These are phyloP conservation scores for Magnaporthiopsis rhizophila DNA, from an alignment of 2,329 filamentous ascomycete genomes.

Conservation along the genomic window DNA sequence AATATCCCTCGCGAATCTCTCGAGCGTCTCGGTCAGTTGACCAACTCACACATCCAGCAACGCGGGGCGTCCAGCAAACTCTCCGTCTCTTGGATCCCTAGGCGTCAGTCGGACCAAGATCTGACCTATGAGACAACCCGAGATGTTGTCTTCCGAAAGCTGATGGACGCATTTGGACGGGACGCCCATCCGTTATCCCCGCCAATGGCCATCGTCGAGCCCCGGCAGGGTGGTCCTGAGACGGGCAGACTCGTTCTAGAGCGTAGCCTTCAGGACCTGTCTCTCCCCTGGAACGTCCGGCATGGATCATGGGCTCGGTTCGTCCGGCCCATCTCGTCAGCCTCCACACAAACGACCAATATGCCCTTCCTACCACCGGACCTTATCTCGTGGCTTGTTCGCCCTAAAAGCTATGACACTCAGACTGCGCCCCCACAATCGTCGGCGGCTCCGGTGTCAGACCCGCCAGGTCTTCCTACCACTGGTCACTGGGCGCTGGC, in stretches of 20 bases:
- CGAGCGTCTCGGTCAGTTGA: conserved; percentile 29
- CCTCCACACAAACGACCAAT: too few relatives aligned
- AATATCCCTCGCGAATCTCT: conserved; percentile 19
- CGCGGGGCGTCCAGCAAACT: conserved; percentile 18
- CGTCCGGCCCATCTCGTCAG: not conserved
- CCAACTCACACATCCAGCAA: conserved; percentile 29
- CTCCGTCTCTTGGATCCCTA: conserved; percentile 34
- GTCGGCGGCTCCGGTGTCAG: not conserved
- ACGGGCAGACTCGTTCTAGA: conserved; percentile 24
- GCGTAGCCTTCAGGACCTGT: conserved; percentile 12
- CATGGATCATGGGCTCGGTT: conserved; percentile 1
- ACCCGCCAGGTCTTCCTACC: not conserved
- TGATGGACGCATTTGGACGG: conserved; percentile 26
- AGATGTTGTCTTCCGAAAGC: conserved; percentile 38
- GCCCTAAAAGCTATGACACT: not conserved
- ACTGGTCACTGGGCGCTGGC: conserved; percentile 1
- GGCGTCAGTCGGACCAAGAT: conserved; percentile 13
- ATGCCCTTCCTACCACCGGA: not conserved
- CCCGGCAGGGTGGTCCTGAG: not conserved
- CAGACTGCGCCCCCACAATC: not conserved
- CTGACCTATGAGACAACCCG: conserved; percentile 25
- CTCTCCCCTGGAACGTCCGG: not conserved
- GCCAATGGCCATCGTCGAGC: not conserved
- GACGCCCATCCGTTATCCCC: conserved; percentile 3
- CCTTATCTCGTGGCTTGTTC: not conserved